phyloP scores from a whole-genome alignment of 139 green algal genomes.

The Tetradesmus lagerheimii region DNA sequence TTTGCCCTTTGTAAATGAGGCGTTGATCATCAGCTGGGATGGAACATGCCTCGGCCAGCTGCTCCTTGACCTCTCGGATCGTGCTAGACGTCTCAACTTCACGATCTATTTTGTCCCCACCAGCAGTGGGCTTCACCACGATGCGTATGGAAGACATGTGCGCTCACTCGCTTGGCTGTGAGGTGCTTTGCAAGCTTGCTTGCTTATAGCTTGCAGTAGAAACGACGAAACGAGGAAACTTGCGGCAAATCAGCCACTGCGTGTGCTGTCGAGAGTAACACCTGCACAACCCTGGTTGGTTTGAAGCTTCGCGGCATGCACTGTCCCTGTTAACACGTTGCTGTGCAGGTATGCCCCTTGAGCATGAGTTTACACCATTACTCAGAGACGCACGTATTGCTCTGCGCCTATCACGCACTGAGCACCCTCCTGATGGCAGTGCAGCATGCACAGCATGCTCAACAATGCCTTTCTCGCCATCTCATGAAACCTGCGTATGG shows the following conservation, averaged over 20 bases:
- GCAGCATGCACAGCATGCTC: neutral
- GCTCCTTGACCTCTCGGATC: conserved; percentile 84
- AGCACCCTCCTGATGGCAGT: neutral
- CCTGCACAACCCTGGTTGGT: neutral
- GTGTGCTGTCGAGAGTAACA: neutral
- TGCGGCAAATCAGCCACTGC: too few species aligned
- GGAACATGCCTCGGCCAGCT: conserved; percentile 55
- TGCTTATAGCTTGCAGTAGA: neutral
- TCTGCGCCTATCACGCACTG: neutral
- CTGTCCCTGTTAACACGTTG: neutral
- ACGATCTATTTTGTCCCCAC: conserved; percentile 60
- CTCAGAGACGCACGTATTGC: neutral
- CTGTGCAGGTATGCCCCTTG: neutral
- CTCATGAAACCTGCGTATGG: neutral
- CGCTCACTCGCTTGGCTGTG: neutral
- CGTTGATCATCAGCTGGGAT: conserved; percentile 73
- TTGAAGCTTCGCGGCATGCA: neutral
- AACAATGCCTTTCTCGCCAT: neutral
- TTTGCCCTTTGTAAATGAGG: conserved; percentile 95
- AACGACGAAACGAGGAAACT: too few species aligned
- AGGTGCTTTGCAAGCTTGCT: neutral
- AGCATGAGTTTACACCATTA: neutral
- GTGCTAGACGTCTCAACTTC: conserved; percentile 46
- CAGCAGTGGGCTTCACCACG: conserved; percentile 66
- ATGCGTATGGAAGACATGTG: conserved; percentile 41